Evolutionary conservation across 345 rosid species (phyloP).

Genomic region (Adansonia digitata): DNA sequence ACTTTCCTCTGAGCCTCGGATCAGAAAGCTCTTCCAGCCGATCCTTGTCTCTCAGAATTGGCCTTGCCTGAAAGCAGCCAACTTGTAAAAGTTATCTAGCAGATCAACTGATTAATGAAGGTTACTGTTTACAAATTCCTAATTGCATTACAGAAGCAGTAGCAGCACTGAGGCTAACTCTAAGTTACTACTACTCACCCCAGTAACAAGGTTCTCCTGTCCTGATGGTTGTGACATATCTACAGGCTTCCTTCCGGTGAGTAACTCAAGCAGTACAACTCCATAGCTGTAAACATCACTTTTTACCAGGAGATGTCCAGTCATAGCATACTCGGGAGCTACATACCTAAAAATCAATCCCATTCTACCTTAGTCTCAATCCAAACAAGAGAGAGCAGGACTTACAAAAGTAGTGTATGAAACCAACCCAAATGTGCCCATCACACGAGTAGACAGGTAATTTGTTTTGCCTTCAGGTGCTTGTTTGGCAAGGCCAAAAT

Average conservation of each 20-base stretch:
- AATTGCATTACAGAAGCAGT: neutral
- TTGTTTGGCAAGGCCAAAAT: constrained; percentile 98
- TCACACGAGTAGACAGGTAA: constrained; percentile 93
- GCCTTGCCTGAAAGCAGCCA: constrained; percentile 70
- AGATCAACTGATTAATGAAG: neutral
- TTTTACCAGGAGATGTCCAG: constrained; percentile 94
- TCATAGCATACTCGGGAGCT: constrained; percentile 99
- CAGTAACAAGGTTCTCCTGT: constrained; percentile 93
- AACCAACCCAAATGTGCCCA: constrained; percentile 99
- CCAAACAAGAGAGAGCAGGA: neutral
- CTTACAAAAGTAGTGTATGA: constrained; percentile 6
- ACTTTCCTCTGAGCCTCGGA: constrained; percentile 67
- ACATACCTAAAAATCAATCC: constrained; percentile 61
- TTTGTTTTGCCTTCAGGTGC: constrained; percentile 99
- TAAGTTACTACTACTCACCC: constrained; percentile 45
- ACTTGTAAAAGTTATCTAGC: neutral
- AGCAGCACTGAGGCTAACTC: constrained; percentile 7
- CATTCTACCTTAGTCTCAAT: neutral
- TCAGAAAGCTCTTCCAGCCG: constrained; percentile 85
- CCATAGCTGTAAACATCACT: constrained; percentile 99
- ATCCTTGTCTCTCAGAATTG: constrained; percentile 92
- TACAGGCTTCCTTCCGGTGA: constrained; percentile 93
- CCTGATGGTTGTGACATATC: constrained; percentile 99
- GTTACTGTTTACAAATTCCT: neutral
- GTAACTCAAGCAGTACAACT: constrained; percentile 88